A percentile compares a stretch with the other conserved stretches of the same genome.
These are phyloP conservation scores for Salix caprea DNA, from an alignment of 345 rosid genomes.

Conservation along the genomic window DNA sequence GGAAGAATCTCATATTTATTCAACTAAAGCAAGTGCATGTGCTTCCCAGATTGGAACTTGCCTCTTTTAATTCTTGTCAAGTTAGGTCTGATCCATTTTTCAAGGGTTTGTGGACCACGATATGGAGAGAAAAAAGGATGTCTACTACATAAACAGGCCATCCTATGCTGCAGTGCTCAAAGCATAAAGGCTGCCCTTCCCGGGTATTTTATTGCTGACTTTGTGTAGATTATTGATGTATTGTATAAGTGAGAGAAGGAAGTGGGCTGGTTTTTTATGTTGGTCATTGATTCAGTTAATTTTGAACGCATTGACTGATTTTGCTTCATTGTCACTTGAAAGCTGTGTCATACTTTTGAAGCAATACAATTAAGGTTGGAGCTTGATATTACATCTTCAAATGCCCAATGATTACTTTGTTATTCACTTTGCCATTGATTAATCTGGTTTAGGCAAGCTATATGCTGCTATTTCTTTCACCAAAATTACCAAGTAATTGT, in stretches of 20 bases:
- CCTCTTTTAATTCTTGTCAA: not conserved
- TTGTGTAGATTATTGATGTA: not conserved
- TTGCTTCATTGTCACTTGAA: not conserved
- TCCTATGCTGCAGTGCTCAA: not conserved
- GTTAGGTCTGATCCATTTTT: not conserved
- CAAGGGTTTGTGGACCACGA: not conserved
- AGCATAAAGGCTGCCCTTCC: not conserved
- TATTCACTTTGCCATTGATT: not conserved
- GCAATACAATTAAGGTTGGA: not conserved
- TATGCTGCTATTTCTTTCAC: not conserved
- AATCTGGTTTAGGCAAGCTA: not conserved
- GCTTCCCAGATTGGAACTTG: not conserved
- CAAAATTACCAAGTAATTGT: not conserved
- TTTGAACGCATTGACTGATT: not conserved
- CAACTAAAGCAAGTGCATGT: not conserved
- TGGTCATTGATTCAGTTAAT: not conserved
- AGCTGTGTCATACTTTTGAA: not conserved
- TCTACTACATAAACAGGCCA: not conserved
- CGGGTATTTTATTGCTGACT: not conserved
- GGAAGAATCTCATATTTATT: not conserved
- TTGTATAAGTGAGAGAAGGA: not conserved
- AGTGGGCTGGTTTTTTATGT: not conserved
- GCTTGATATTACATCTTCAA: not conserved
- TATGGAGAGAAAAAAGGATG: not conserved
- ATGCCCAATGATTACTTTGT: not conserved